Percentiles rank a stretch among this genome's conserved stretches.
phyloP scores from a whole-genome alignment of 2,329 filamentous ascomycete genomes.

The Fonsecaea multimorphosa region DNA sequence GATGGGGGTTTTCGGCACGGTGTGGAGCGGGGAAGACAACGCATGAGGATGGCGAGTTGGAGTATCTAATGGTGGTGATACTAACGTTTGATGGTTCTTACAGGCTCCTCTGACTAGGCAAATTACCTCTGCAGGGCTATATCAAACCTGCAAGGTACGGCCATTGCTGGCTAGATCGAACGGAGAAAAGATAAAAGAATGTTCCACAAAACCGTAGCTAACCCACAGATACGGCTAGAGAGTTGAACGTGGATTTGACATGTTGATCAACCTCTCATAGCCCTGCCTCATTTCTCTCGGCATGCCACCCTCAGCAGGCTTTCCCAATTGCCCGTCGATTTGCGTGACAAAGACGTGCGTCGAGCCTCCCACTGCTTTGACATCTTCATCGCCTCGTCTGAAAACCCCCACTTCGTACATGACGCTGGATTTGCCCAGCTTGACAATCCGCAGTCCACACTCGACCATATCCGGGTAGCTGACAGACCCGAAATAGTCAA shows the following conservation, averaged over 20 bases:
- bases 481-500: slow-evolving; percentile 82
- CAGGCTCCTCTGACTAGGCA: background rate
- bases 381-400: slow-evolving; percentile 71
- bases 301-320: slow-evolving; percentile 72
- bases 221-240: background rate
- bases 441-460: slow-evolving; percentile 79
- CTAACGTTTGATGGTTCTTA: background rate
- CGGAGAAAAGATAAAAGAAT: background rate
- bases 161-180: background rate
- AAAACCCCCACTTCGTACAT: slow-evolving; percentile 91
- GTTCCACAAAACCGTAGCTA: background rate
- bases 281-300: slow-evolving; percentile 37
- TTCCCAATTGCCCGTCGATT: slow-evolving; percentile 51
- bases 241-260: background rate
- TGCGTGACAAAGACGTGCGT: slow-evolving; percentile 88
- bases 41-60: background rate
- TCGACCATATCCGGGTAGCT: slow-evolving; percentile 83
- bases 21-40: background rate
- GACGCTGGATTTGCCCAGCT: slow-evolving; percentile 83
- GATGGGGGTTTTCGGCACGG: background rate
- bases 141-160: background rate
- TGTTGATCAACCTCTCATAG: slow-evolving; percentile 23
- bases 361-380: slow-evolving; percentile 84
- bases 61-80: background rate
- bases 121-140: background rate